Evolutionary conservation across 257 asterid species (phyloP).

Genomic region (Knoxia roxburghii): DNA sequence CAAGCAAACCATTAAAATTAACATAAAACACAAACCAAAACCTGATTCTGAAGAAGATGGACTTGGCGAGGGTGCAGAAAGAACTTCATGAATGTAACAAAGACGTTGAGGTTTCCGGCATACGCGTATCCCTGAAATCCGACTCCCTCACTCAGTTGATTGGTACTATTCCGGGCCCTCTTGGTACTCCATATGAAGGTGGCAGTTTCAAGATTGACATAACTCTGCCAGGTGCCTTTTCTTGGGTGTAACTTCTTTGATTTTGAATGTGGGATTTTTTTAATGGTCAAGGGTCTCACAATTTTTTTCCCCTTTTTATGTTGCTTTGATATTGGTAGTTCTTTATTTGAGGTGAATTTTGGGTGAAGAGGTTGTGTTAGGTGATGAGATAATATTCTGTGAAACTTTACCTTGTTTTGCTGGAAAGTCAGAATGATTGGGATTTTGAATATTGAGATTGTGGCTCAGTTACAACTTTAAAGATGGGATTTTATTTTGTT

Average conservation of each 20-base stretch:
- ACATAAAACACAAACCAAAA: too few species aligned
- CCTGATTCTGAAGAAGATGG: constrained; percentile 34
- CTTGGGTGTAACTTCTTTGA: not conserved
- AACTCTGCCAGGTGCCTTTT: constrained; percentile 54
- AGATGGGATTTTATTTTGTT: too few species aligned
- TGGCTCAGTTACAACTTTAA: too few species aligned
- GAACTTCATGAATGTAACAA: constrained; percentile 85
- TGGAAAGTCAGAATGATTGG: not conserved
- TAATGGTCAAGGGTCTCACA: not conserved
- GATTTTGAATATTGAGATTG: not conserved
- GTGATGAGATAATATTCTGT: not conserved
- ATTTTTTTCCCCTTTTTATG: not conserved
- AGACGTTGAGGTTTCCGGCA: constrained; percentile 74
- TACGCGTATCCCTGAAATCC: constrained; percentile 55
- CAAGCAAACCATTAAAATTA: too few species aligned
- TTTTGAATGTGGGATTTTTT: not conserved
- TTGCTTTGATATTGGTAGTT: not conserved
- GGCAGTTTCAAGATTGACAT: constrained; percentile 93
- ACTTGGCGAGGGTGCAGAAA: constrained; percentile 83
- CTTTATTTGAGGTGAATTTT: constrained; percentile 2
- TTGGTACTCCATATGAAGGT: constrained; percentile 90
- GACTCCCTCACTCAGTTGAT: constrained; percentile 63
- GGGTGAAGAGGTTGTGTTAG: not conserved
- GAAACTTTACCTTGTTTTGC: not conserved
- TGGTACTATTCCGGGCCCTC: constrained; percentile 91